A percentile compares a stretch with the other conserved stretches of the same genome.
phyloP scores from a whole-genome alignment of 1,284 basidiomycete genomes.

The Inonotus obliquus region DNA sequence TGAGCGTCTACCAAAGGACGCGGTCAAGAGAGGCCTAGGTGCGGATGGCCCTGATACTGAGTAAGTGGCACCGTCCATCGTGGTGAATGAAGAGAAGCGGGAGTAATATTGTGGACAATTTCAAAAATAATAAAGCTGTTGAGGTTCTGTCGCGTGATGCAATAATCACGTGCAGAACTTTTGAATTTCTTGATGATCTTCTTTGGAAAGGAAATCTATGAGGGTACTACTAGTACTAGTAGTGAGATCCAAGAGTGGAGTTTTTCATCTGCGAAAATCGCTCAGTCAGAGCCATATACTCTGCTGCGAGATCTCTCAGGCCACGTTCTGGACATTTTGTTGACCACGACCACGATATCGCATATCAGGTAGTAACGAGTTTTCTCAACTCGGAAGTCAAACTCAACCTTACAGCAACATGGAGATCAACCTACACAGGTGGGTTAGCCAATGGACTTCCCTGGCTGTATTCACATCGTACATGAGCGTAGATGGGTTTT shows the following conservation, averaged over 20 bases:
- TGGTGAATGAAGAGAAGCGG: background rate
- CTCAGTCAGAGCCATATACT: too few relatives aligned
- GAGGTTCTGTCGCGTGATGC: background rate
- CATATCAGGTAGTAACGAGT: slow-evolving; percentile 47
- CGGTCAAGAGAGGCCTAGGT: background rate
- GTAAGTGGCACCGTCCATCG: background rate
- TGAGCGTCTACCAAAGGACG: background rate
- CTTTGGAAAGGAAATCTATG: too few relatives aligned
- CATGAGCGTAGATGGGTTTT: slow-evolving; percentile 50
- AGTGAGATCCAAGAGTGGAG: too few relatives aligned
- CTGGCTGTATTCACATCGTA: background rate
- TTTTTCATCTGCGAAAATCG: too few relatives aligned
- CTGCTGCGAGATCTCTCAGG: too few relatives aligned
- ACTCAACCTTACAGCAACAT: slow-evolving; percentile 55
- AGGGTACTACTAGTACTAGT: too few relatives aligned
- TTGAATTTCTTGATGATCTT: too few relatives aligned
- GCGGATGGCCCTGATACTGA: background rate
- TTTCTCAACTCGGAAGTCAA: slow-evolving; percentile 55
- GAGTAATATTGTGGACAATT: background rate
- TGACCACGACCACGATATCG: slow-evolving; percentile 13
- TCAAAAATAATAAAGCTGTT: background rate
- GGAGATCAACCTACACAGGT: slow-evolving; percentile 57
- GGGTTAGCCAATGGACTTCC: too few relatives aligned
- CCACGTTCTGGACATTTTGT: background rate
- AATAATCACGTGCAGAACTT: background rate